phyloP scores from a whole-genome alignment of 140 eudicot genomes.

The Flaveria floridana region DNA sequence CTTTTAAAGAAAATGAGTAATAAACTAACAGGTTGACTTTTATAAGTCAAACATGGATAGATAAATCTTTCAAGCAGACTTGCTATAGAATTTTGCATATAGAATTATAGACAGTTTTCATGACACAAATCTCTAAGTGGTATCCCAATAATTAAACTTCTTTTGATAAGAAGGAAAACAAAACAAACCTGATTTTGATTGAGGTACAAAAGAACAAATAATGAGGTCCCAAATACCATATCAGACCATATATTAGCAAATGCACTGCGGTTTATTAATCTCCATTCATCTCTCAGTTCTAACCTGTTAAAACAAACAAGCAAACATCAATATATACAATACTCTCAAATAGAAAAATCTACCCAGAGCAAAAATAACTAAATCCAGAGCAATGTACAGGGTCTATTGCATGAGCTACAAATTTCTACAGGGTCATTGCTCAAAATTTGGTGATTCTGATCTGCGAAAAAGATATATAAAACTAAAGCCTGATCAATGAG shows the following conservation, averaged over 20 bases:
- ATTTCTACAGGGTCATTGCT: neutral
- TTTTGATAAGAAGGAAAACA: slow-evolving; percentile 19
- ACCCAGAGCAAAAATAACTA: neutral
- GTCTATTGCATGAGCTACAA: neutral
- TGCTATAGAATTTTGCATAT: neutral
- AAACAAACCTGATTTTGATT: slow-evolving; percentile 71
- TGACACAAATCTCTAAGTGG: neutral
- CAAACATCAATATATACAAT: slow-evolving; percentile 17
- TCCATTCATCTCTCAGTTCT: slow-evolving; percentile 81
- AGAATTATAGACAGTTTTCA: neutral
- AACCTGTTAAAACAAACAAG: slow-evolving; percentile 53
- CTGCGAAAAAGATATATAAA: neutral
- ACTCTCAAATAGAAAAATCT: neutral
- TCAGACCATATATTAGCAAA: slow-evolving; percentile 96
- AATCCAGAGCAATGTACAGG: slow-evolving; percentile 11
- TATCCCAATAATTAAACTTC: slow-evolving; percentile 12
- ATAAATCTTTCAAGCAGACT: neutral
- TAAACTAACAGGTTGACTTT: slow-evolving; percentile 5
- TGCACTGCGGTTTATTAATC: slow-evolving; percentile 80
- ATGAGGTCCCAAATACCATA: slow-evolving; percentile 79
- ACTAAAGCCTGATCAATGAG: neutral
- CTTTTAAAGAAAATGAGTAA: neutral
- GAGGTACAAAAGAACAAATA: slow-evolving; percentile 78
- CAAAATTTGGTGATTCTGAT: neutral
- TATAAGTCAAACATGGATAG: neutral